These are phyloP conservation scores for thale cress (Arabidopsis thaliana) DNA, from an alignment of 345 rosid genomes.

Conservation along the genomic window TAIR10.1 NC_003076.8:21504001-21504500, in stretches of 20 bases:
- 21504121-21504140: not conserved
- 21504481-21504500: too few relatives aligned
- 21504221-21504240: not conserved
- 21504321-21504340: too few relatives aligned
- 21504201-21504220: not conserved
- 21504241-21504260: too few relatives aligned
- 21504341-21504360: too few relatives aligned
- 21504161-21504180: not conserved
- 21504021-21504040: not conserved
- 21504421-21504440: not conserved
- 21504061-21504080: not conserved
- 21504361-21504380: not conserved
- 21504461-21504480: not conserved
- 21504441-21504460: conserved; percentile 12
- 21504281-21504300: too few relatives aligned
- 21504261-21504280: too few relatives aligned
- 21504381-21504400: not conserved
- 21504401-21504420: not conserved
- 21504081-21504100: not conserved
- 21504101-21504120: not conserved
- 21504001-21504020: conserved; percentile 11
- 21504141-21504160: not conserved
- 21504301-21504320: too few relatives aligned
- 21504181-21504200: not conserved
- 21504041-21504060: not conserved